Conservation (phyloP, 2,329 filamentous ascomycete genomes). For the Corniculantispora saksenae region DNA sequence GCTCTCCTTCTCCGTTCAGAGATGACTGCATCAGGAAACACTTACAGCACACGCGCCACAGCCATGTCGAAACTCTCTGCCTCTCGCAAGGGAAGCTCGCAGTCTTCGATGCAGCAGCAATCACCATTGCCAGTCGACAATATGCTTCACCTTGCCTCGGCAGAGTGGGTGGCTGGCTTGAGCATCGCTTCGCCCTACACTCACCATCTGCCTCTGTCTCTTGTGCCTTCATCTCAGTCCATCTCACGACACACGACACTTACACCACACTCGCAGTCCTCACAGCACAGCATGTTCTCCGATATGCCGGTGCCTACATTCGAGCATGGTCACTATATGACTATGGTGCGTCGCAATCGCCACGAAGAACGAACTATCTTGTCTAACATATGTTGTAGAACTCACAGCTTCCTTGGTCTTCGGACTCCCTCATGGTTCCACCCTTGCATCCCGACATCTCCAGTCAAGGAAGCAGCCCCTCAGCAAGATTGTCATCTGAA, state of each 20-base stretch:
- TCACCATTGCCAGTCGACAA: not conserved
- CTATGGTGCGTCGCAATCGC: not conserved
- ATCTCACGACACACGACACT: not conserved
- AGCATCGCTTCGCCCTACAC: not conserved
- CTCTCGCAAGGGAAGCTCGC: not conserved
- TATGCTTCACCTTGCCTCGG: not conserved
- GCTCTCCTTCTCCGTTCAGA: not conserved
- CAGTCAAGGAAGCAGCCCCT: constrained; percentile 6
- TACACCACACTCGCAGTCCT: constrained; percentile 5
- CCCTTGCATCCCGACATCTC: not conserved
- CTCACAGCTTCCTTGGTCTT: constrained; percentile 3
- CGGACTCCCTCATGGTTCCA: not conserved
- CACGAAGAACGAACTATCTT: not conserved
- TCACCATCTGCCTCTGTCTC: not conserved
- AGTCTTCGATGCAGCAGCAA: not conserved
- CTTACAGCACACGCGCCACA: not conserved
- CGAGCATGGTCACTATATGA: constrained; percentile 4
- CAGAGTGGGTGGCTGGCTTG: not conserved
- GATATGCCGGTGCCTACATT: constrained; percentile 1
- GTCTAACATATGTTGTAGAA: not conserved
- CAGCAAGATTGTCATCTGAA: not conserved
- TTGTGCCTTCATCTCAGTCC: not conserved
- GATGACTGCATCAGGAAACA: not conserved
- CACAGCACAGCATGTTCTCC: not conserved
- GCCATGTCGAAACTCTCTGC: not conserved